Evolutionary conservation across 2,329 filamentous ascomycete genomes (phyloP), one percentile per base, ranked within the genome.

Genomic region (Stagonosporopsis chrysanthemi): DNA sequence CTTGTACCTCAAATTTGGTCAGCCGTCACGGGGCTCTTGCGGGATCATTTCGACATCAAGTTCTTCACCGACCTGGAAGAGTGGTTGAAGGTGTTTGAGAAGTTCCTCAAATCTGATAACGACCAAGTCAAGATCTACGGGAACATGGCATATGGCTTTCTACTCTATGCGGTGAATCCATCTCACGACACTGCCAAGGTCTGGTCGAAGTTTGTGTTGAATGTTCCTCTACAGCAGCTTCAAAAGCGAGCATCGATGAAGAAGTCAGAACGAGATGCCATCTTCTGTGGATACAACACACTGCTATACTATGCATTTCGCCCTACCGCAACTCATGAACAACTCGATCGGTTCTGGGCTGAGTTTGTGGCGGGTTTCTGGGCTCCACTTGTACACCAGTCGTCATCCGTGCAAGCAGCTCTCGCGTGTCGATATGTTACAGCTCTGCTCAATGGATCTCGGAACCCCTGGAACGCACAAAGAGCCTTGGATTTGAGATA

Each of bases 1-100:
- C 82, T 86, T 36, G 92, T 96, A 0, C 93, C 95, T 6, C 90
- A 92, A 63, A 91, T 98, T 22, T 98, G 94, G 94, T 90, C 90
- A 56, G 85, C 92, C 33, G 81, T 96, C 2, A 86, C 94, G 6
- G 82, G 97, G 2, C 86, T 97, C 52, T 80, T 97, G 44, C 87
- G 90, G 50, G 81, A 77, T 60, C 76, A 87, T 74, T 63, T 82
- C 80, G 69, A 86, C 80, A 63, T 88, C 72, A 78, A 84, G 24
- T 75, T 79, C 35, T 98, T 94, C 90, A 82, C 88, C 29, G 86
- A 90, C 68, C 87, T 92, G 61, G 84, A 82, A 26, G 82, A 84
- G 6, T 97, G 92, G 90, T 81, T 97, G 7, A 83, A 84, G 29
- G 83, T 97, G 9, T 88, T 96, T 17, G 90, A 97, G 67, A 83